Evolutionary conservation across 2,329 filamentous ascomycete species (phyloP).

Genomic region (Penicillium decumbens): DNA sequence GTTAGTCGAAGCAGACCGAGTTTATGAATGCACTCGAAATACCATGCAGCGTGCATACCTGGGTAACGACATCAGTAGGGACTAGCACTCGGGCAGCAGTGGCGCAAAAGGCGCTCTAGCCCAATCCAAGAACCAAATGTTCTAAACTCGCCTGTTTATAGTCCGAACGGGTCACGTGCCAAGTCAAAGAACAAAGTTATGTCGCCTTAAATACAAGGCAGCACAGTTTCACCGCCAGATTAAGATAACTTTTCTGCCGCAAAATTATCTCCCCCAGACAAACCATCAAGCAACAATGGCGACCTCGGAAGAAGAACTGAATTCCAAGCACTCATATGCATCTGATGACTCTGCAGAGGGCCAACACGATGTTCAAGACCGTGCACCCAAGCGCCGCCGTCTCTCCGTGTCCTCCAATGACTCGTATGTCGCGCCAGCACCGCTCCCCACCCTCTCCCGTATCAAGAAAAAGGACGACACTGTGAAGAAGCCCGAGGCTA

Average conservation of each 20-base stretch:
- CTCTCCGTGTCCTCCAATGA: constrained; percentile 37
- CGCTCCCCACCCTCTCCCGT: constrained; percentile 38
- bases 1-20: too few species aligned
- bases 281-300: constrained; percentile 28
- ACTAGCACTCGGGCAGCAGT: too few species aligned
- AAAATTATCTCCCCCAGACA: constrained; percentile 27
- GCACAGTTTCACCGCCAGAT: constrained; percentile 21
- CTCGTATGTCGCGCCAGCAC: constrained; percentile 31
- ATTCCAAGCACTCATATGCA: constrained; percentile 23
- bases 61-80: too few species aligned
- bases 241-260: constrained; percentile 33
- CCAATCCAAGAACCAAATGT: too few species aligned
- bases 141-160: not conserved
- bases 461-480: constrained; percentile 39
- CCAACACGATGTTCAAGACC: constrained; percentile 23
- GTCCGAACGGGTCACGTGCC: not conserved
- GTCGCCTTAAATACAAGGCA: constrained; percentile 8
- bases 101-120: too few species aligned
- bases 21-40: too few species aligned
- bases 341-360: constrained; percentile 20
- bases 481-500: constrained; percentile 14
- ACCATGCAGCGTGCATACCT: too few species aligned
- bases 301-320: constrained; percentile 21
- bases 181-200: not conserved
- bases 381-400: constrained; percentile 39